phyloP scores from a whole-genome alignment of 1,284 basidiomycete species.

The Cutaneotrichosporon sp. region DNA sequence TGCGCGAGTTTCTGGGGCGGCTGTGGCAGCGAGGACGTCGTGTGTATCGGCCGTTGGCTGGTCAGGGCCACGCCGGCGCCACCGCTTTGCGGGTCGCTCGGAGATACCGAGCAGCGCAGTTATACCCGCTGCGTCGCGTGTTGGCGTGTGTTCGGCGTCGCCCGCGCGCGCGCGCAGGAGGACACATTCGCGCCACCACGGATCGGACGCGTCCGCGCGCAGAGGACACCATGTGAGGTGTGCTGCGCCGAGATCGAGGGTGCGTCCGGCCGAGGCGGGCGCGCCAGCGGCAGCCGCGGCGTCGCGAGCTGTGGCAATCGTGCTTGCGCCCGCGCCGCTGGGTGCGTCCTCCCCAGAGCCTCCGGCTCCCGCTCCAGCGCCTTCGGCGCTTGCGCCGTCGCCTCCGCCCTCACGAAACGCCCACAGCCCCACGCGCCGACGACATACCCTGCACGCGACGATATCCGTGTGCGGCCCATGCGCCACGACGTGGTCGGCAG shows the following conservation, averaged over 20 bases:
- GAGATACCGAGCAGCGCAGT: no score
- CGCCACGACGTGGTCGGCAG: constrained; percentile 8
- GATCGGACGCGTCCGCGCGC: background rate
- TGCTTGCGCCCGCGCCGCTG: no score
- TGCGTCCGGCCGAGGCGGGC: no score
- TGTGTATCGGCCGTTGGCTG: no score
- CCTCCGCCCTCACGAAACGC: constrained; percentile 9
- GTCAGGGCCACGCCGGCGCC: no score
- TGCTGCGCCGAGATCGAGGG: constrained; percentile 28
- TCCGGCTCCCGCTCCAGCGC: no score
- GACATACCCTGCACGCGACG: constrained; percentile 32
- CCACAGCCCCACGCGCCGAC: constrained; percentile 37
- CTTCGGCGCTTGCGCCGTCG: background rate
- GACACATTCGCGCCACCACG: background rate
- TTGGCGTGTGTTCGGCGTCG: no score
- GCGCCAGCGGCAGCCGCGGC: no score
- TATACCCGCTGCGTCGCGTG: no score
- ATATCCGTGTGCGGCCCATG: constrained; percentile 26
- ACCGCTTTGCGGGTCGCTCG: constrained; percentile 8
- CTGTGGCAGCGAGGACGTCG: no score
- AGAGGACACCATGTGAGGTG: constrained; percentile 41
- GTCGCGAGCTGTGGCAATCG: background rate
- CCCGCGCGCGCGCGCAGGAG: background rate
- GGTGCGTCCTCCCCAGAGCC: no score
- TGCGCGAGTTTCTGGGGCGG: no score